Evolutionary conservation across 768 basidiomycete genomes (phyloP), one percentile per base, ranked within the genome.

Genomic region (Suillus placidus): DNA sequence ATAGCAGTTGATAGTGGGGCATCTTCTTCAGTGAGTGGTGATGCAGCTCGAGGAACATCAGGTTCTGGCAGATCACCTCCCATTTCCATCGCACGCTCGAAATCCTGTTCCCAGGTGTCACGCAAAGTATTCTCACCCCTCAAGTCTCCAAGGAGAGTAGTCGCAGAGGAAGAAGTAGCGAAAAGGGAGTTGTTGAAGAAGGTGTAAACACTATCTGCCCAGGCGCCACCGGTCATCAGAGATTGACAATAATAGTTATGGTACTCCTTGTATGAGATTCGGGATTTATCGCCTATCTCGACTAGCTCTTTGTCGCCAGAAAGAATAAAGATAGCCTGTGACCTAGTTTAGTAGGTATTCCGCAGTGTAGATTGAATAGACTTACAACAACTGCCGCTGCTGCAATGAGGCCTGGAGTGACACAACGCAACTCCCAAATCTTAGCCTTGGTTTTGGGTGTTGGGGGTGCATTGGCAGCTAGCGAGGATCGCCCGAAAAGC

Each of bases 181-280:
- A 63, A 63, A 12, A 63, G 62, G 18, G 43, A 35, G 8, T n/a
- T 38, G 18, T 63, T 63, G 62, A 63, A 63, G 62, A 63, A 63
- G 7, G 26, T 13, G 26, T 55, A 37, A 26, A 63, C 0, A 4
- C 32, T 35, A 13, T n/a, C 30, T 18, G 62, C 62, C 43, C 43
- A 34, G 45, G 62, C 2, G 7, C 49, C 49, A 2, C 49, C 26
- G 13, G 49, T 51, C 23, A 26, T 26, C 49, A 51, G 26, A 4
- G 26, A 8, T 51, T 51, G 62, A 40, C 12, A 14, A 9, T 64
- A 58, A 6, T 58, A 64, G 55, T 56, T 58, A 16, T 64, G 55
- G 14, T 43, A 64, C 35, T 58, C 55, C 6, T 43, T n/a, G 52
- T 64, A 64, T 7, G 32, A 6, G 56, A 60, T 64, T 42, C 14